Base-by-base conservation (phyloP, 345 rosid species). In the Lepidium didymum region DNA sequence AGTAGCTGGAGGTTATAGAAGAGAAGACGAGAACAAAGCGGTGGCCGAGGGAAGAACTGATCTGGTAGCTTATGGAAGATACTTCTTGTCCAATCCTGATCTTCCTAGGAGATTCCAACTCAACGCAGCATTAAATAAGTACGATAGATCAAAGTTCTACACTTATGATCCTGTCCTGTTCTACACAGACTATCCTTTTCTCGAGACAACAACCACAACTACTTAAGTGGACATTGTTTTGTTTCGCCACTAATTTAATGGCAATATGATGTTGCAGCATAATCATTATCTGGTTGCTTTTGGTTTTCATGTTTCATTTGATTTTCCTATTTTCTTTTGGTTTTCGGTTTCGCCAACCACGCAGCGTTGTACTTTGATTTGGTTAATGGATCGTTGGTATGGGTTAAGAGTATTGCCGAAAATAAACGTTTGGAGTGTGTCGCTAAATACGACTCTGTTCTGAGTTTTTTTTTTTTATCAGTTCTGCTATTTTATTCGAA, bases 171-270 rank as follows among this genome's bases (percentile, higher is more conserved):
- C 81, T 25, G 80, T 81, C 6, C 23, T 83, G 27, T 91, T 89
- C 43, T 88, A 86, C 64, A 80, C 86, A 4, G 86, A 88, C 72
- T 85, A 85, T 50, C 87, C 90, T 7, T 84, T 85, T 50, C 83
- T 83, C 14, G 83, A 79, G 13, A 10, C 13, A 37, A 37, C 41
- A 37, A 4, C 3, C 40, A 36, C 41, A 37, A 37, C 41, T 37
- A 5, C 41, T 10, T 37, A 10, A 37, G 41, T 10, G 4, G 37
- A 21, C 23, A n/a, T 5, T 34, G 36, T 8, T 6, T 6, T 7
- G 36, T 34, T 34, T 34, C 6, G 36, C 36, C 36, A 6, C 36
- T 36, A 3, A 11, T 36, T 11, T 36, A 36, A 9, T 36, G 40
- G 40, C 40, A 36, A 10, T 36, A 36, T 36, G 40, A 36, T 36